These are phyloP conservation scores for Fusarium sp. DNA, from an alignment of 2,329 filamentous ascomycete species.

Conservation along the genomic window DNA sequence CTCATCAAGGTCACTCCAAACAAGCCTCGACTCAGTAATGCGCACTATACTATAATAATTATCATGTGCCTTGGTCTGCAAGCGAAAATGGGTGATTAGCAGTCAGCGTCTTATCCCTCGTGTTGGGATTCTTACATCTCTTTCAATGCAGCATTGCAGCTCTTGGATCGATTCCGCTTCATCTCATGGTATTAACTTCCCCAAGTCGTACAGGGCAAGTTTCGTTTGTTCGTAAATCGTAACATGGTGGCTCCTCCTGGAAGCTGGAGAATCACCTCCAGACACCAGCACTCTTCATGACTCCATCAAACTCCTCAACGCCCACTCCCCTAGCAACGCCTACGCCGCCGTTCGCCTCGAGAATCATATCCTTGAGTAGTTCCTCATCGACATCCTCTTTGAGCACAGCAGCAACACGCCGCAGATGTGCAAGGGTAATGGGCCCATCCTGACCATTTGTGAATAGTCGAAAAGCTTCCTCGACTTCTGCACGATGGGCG, in stretches of 20 bases:
- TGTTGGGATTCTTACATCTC: constrained; percentile 2
- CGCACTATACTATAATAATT: background rate
- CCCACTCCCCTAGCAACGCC: constrained; percentile 75
- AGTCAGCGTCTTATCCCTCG: background rate
- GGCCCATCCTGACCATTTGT: constrained; percentile 61
- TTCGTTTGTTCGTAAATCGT: constrained; percentile 32
- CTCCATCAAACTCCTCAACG: constrained; percentile 82
- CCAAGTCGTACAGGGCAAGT: constrained; percentile 1
- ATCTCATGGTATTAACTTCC: background rate
- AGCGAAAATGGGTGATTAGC: background rate
- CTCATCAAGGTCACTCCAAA: background rate
- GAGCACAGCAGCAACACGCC: constrained; percentile 79
- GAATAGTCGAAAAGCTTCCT: constrained; percentile 85
- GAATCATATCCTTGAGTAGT: constrained; percentile 89
- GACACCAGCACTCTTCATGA: constrained; percentile 85
- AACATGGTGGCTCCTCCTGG: background rate
- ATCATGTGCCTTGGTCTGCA: background rate
- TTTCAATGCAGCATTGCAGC: background rate
- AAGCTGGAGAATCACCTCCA: constrained; percentile 66
- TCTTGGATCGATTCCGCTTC: background rate
- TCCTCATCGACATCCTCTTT: constrained; percentile 87
- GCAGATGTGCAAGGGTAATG: constrained; percentile 84
- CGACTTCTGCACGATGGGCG: constrained; percentile 71
- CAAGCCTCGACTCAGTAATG: background rate
- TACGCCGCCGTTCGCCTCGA: constrained; percentile 87